Evolutionary conservation across 108 stramenopile genomes (phyloP).

Genomic region (Ochromonas danica): DNA sequence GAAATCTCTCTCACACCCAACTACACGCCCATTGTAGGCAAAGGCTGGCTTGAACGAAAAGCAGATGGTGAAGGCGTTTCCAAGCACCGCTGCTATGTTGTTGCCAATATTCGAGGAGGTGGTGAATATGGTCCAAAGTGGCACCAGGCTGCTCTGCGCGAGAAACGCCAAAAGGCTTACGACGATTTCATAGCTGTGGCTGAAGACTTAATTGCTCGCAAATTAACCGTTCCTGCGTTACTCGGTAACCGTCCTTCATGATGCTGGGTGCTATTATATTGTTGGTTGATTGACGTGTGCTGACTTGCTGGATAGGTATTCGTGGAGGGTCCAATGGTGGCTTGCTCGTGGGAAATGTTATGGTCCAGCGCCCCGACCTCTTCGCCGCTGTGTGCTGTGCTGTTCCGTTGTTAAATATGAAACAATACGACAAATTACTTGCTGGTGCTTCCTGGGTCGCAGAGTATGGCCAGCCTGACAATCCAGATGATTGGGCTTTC

Average conservation of each 20-base stretch:
- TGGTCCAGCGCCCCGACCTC: slow-evolving; percentile 78
- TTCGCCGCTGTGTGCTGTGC: slow-evolving; percentile 83
- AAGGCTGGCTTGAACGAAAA: slow-evolving; percentile 75
- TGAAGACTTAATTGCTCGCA: slow-evolving; percentile 67
- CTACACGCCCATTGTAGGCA: slow-evolving; percentile 71
- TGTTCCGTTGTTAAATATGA: slow-evolving; percentile 93
- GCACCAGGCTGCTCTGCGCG: slow-evolving; percentile 54
- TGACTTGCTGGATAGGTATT: no score
- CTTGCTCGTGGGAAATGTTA: slow-evolving; percentile 79
- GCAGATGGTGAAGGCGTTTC: slow-evolving; percentile 65
- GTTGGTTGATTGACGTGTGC: no score
- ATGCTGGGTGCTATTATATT: no score
- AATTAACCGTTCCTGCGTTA: slow-evolving; percentile 72
- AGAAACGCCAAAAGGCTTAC: slow-evolving; percentile 76
- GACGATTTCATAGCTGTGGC: slow-evolving; percentile 93
- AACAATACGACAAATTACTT: slow-evolving; percentile 64
- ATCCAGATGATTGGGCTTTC: slow-evolving; percentile 81
- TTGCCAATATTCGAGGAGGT: slow-evolving; percentile 89
- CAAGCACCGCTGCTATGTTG: slow-evolving; percentile 50
- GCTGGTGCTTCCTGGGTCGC: slow-evolving; percentile 94
- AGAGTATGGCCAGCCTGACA: slow-evolving; percentile 92
- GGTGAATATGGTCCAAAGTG: slow-evolving; percentile 85
- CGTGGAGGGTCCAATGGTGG: slow-evolving; percentile 96
- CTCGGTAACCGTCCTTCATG: no score
- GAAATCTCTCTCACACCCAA: slow-evolving; percentile 84